phyloP scores from a whole-genome alignment of 1,139 yeast species.

The Saccharomycopsis crataegensis region DNA sequence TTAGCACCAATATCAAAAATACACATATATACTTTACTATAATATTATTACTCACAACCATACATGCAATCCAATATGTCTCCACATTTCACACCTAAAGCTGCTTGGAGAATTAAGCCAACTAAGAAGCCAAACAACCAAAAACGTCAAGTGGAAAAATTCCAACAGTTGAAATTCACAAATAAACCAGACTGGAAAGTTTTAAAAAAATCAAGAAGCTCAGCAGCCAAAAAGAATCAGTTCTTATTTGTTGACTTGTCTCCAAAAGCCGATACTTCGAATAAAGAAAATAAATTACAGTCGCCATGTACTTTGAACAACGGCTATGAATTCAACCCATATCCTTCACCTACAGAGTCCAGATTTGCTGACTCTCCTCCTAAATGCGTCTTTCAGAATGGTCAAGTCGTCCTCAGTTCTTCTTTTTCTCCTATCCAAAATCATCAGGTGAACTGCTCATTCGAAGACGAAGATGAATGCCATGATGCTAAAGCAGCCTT shows the following conservation, averaged over 20 bases:
- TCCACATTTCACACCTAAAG: constrained; percentile 3
- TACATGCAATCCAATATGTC: not conserved
- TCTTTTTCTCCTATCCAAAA: not conserved
- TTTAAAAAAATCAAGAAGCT: constrained; percentile 1
- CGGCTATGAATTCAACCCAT: not conserved
- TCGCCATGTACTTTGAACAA: not conserved
- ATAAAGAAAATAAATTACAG: not conserved
- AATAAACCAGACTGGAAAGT: constrained; percentile 12
- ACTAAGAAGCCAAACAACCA: not conserved
- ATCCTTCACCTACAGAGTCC: constrained; percentile 7
- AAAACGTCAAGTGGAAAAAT: constrained; percentile 10
- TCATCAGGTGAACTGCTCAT: not conserved
- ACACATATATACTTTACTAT: too few species aligned
- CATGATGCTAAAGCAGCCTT: constrained; percentile 16
- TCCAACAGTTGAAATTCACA: constrained; percentile 14
- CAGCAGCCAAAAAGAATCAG: constrained; percentile 2
- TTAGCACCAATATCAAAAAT: too few species aligned
- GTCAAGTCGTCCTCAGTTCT: constrained; percentile 5
- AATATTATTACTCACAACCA: too few species aligned
- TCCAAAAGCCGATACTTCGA: constrained; percentile 9
- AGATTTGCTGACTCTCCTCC: not conserved
- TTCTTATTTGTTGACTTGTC: constrained; percentile 18
- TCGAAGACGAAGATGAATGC: constrained; percentile 5
- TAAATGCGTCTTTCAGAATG: constrained; percentile 10
- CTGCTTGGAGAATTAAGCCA: constrained; percentile 8